Percentiles rank a stretch among this genome's conserved stretches.
These are phyloP conservation scores for Usnea hakonensis DNA, from an alignment of 495 filamentous ascomycete genomes.

Conservation along the genomic window DNA sequence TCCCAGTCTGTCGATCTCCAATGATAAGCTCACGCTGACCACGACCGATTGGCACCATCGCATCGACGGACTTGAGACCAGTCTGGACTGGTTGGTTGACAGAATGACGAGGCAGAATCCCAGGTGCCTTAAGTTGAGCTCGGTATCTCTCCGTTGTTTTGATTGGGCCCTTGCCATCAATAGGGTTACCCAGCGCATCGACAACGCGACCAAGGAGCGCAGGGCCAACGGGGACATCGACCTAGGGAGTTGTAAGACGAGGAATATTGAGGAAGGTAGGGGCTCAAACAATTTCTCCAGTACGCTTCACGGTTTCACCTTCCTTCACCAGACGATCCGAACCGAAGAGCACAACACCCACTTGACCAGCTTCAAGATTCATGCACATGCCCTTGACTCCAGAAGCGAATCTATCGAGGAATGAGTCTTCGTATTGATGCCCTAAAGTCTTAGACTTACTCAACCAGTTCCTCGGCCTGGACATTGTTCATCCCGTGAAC, in stretches of 20 bases:
- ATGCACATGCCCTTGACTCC: constrained; percentile 99
- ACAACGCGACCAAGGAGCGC: constrained; percentile 96
- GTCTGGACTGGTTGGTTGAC: constrained; percentile 99
- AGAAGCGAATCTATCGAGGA: constrained; percentile 77
- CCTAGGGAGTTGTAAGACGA: constrained; percentile 45
- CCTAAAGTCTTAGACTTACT: constrained; percentile 58
- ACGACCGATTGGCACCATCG: constrained; percentile 99
- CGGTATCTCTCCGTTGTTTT: constrained; percentile 86
- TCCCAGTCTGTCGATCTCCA: constrained; percentile 99
- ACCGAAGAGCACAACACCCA: constrained; percentile 99
- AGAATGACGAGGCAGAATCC: constrained; percentile 92
- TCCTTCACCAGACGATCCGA: constrained; percentile 99
- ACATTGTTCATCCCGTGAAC: constrained; percentile 99
- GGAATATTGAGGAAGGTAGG: not conserved
- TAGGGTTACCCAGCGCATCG: constrained; percentile 96
- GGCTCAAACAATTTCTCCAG: constrained; percentile 87
- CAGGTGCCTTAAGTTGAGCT: constrained; percentile 97
- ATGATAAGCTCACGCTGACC: constrained; percentile 99
- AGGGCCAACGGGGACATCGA: constrained; percentile 91
- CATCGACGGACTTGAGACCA: constrained; percentile 97
- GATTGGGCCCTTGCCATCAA: constrained; percentile 97
- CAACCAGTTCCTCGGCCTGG: constrained; percentile 99
- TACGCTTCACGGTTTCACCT: constrained; percentile 99
- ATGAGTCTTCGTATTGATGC: constrained; percentile 33
- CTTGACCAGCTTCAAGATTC: constrained; percentile 99